Evolutionary conservation across 495 filamentous ascomycete species (phyloP).

Genomic region (Trypethelium eluteriae): DNA sequence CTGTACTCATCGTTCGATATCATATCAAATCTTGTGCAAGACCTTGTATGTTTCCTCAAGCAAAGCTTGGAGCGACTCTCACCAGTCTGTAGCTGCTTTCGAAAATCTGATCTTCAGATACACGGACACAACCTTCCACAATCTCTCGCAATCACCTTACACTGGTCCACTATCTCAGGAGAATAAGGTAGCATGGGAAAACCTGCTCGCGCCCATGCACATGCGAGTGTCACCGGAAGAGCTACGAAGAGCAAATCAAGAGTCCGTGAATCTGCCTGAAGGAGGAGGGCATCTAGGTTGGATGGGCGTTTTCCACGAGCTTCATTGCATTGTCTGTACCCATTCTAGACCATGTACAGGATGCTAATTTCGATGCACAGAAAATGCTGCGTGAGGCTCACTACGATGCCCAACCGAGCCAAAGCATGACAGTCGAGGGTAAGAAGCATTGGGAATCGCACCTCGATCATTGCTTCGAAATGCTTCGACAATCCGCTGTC

Average conservation of each 20-base stretch:
- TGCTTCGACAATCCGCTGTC: neutral
- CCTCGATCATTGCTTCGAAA: neutral
- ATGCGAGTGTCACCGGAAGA: too few relatives aligned
- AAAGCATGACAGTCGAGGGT: neutral
- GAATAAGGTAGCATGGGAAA: neutral
- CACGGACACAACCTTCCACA: neutral
- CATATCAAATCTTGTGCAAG: neutral
- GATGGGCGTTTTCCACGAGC: conserved; percentile 33
- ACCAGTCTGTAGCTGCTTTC: neutral
- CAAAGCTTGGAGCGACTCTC: too few relatives aligned
- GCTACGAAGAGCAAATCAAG: too few relatives aligned
- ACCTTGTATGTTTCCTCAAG: too few relatives aligned
- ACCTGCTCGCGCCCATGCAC: too few relatives aligned
- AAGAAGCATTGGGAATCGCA: neutral
- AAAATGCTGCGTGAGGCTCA: neutral
- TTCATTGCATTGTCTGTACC: conserved; percentile 27
- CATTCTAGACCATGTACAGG: neutral
- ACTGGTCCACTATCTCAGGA: neutral
- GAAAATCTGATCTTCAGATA: neutral
- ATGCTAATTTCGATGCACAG: neutral
- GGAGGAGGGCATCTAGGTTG: conserved; percentile 31
- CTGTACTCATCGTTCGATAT: neutral
- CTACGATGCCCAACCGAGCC: neutral
- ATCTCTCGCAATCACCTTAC: neutral
- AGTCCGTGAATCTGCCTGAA: conserved; percentile 25